Evolutionary conservation across 108 stramenopile genomes (phyloP).

Genomic region (Fragilaria crotonensis): DNA sequence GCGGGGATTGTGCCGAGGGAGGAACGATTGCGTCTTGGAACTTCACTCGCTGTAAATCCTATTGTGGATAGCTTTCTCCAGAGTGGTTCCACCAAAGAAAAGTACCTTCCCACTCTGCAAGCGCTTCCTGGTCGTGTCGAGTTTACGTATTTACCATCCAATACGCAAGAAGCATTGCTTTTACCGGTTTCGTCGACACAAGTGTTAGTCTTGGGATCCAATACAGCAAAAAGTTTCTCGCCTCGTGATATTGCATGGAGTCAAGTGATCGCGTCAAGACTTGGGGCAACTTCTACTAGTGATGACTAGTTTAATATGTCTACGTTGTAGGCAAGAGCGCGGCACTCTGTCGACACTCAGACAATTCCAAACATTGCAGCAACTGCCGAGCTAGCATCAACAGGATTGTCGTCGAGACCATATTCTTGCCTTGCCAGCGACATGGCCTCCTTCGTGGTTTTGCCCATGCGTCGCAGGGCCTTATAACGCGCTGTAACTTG

Average conservation of each 20-base stretch:
- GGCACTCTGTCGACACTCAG: no score
- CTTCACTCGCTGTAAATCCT: constrained; percentile 29
- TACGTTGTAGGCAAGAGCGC: no score
- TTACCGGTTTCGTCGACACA: constrained; percentile 25
- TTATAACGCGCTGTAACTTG: constrained; percentile 46
- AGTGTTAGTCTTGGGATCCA: constrained; percentile 65
- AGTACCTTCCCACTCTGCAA: constrained; percentile 79
- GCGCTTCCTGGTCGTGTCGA: constrained; percentile 72
- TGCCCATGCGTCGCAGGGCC: constrained; percentile 42
- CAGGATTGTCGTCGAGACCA: constrained; percentile 15
- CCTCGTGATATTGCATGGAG: constrained; percentile 81
- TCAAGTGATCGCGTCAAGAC: constrained; percentile 55
- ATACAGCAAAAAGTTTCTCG: constrained; percentile 72
- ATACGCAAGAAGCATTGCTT: constrained; percentile 66
- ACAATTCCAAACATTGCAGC: constrained; percentile 60
- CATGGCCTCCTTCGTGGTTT: constrained; percentile 45
- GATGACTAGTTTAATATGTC: no score
- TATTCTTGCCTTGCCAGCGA: constrained; percentile 32
- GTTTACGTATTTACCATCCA: constrained; percentile 69
- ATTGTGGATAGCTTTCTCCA: constrained; percentile 63
- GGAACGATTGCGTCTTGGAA: constrained; percentile 4
- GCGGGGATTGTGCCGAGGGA: constrained; percentile 47
- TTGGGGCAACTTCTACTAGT: no score
- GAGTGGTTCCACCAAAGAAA: constrained; percentile 40
- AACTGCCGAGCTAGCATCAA: constrained; percentile 36